These are phyloP conservation scores for Galeopsis tetrahit DNA, from an alignment of 257 asterid species.

Conservation along the genomic window DNA sequence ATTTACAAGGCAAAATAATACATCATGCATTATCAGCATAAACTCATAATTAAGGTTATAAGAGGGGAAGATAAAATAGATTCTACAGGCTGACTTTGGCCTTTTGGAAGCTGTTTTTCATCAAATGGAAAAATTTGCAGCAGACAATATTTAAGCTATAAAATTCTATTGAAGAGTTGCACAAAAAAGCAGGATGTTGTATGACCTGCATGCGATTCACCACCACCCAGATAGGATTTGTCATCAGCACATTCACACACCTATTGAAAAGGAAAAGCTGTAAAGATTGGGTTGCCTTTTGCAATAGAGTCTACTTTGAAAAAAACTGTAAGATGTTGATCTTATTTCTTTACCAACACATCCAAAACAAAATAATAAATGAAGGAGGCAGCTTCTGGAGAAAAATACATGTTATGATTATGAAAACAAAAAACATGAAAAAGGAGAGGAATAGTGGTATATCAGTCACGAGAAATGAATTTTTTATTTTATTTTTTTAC, in stretches of 20 bases:
- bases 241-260: slow-evolving; percentile 94
- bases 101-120: neutral
- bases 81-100: slow-evolving; percentile 3
- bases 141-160: slow-evolving; percentile 15
- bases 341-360: neutral
- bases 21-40: neutral
- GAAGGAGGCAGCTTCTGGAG: slow-evolving; percentile 1
- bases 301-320: slow-evolving; percentile 21
- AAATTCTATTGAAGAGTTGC: slow-evolving; percentile 14
- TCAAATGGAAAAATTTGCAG: slow-evolving; percentile 13
- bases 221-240: slow-evolving; percentile 96
- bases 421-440: neutral
- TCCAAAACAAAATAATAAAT: neutral
- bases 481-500: neutral
- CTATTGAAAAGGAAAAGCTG: slow-evolving; percentile 45
- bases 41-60: neutral
- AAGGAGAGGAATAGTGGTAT: neutral
- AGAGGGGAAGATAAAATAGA: slow-evolving; percentile 11
- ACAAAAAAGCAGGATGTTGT: slow-evolving; percentile 20
- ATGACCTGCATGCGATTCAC: slow-evolving; percentile 98
- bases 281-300: slow-evolving; percentile 24
- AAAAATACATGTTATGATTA: slow-evolving; percentile 3
- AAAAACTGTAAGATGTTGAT: slow-evolving; percentile 19
- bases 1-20: slow-evolving; percentile 10
- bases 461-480: neutral